Percentiles rank a stretch among this genome's conserved stretches.
These are phyloP conservation scores for Drechslerella coelobrocha DNA, from an alignment of 2,329 filamentous ascomycete genomes.

Conservation along the genomic window DNA sequence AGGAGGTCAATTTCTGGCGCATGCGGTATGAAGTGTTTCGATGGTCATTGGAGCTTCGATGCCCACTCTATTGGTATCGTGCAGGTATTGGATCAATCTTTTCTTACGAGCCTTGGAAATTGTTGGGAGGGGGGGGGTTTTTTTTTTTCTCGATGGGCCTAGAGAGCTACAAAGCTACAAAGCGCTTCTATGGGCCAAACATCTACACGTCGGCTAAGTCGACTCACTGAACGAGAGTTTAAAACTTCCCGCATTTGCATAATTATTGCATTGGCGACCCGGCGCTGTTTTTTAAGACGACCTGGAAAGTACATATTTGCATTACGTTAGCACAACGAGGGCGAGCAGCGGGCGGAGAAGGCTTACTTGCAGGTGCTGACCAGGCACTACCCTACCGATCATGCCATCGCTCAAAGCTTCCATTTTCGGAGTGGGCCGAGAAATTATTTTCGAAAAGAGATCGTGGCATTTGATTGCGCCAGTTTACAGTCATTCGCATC, in stretches of 20 bases:
- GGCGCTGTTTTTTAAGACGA: conserved; percentile 44
- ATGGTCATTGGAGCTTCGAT: conserved; percentile 47
- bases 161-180: neutral
- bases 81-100: neutral
- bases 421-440: conserved; percentile 34
- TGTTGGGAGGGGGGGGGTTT: neutral
- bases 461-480: conserved; percentile 23
- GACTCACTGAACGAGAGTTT: conserved; percentile 19
- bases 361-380: conserved; percentile 9
- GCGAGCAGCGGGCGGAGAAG: conserved; percentile 33
- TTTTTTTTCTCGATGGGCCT: neutral
- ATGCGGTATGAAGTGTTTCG: conserved; percentile 50
- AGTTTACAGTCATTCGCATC: conserved; percentile 22
- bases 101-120: neutral
- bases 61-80: neutral
- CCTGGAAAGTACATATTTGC: conserved; percentile 16
- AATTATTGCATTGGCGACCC: conserved; percentile 46
- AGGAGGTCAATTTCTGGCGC: conserved; percentile 31
- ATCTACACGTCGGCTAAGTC: conserved; percentile 34
- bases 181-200: neutral
- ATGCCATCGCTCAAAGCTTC: conserved; percentile 23
- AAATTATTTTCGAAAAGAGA: conserved; percentile 27
- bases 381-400: neutral
- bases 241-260: conserved; percentile 51
- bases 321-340: conserved; percentile 9